Conservation (phyloP, 352 stramenopile species). For the Globisporangium paddicum region DNA sequence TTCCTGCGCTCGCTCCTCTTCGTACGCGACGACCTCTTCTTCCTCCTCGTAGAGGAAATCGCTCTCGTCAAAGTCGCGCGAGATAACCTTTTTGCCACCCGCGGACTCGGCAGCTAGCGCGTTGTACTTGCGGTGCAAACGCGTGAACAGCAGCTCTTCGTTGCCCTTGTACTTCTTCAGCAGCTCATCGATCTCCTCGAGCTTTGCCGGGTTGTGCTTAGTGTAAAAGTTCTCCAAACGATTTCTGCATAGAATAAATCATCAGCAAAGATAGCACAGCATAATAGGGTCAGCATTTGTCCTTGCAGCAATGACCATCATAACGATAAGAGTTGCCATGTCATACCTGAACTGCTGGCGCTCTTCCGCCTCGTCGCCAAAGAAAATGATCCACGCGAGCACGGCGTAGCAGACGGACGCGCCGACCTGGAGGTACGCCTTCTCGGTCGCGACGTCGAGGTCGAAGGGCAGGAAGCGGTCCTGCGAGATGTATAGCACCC, state of each 20-base stretch:
- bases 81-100: constrained; percentile 20
- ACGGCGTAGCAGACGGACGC: constrained; percentile 39
- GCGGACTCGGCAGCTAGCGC: constrained; percentile 33
- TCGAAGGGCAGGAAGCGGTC: constrained; percentile 23
- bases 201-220: constrained; percentile 70
- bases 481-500: constrained; percentile 46
- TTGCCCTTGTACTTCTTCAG: constrained; percentile 73
- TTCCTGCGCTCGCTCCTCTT: constrained; percentile 25
- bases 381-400: constrained; percentile 45
- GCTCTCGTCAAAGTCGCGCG: constrained; percentile 36
- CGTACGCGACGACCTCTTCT: constrained; percentile 31
- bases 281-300: background rate
- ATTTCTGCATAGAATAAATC: constrained; percentile 3
- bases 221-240: constrained; percentile 62
- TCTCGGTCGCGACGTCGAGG: constrained; percentile 37
- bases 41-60: constrained; percentile 45
- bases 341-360: constrained; percentile 41
- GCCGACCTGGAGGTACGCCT: constrained; percentile 34
- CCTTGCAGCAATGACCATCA: background rate
- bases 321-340: constrained; percentile 1
- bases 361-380: constrained; percentile 27
- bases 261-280: background rate
- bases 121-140: constrained; percentile 80
- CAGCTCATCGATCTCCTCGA: constrained; percentile 54
- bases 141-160: constrained; percentile 72